Evolutionary conservation across 345 rosid species (phyloP).

Genomic region (Alliaria petiolata): DNA sequence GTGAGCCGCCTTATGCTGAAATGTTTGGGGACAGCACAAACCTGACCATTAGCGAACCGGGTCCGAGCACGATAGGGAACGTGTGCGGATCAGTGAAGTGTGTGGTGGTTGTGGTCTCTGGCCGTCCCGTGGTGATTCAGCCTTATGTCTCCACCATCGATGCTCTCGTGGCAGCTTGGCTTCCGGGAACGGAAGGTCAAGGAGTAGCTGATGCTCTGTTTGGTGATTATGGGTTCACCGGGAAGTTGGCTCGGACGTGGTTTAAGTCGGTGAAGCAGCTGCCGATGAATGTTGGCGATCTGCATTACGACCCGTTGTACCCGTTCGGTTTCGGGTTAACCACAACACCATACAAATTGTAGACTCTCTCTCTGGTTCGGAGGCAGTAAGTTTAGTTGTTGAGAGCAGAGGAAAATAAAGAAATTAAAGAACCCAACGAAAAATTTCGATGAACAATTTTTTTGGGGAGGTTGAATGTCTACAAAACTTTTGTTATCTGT

Average conservation of each 20-base stretch:
- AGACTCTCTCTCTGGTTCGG: background rate
- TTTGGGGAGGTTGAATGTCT: background rate
- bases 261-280: slow-evolving; percentile 77
- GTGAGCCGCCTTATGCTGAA: slow-evolving; percentile 62
- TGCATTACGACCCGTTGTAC: slow-evolving; percentile 69
- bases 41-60: slow-evolving; percentile 53
- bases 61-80: slow-evolving; percentile 47
- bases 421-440: slow-evolving; percentile 3
- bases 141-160: slow-evolving; percentile 47
- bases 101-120: slow-evolving; percentile 50
- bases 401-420: background rate
- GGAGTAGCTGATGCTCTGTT: slow-evolving; percentile 55
- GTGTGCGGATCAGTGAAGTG: slow-evolving; percentile 55
- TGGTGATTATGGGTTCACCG: slow-evolving; percentile 42
- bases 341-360: slow-evolving; percentile 34
- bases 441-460: slow-evolving; percentile 7
- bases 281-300: slow-evolving; percentile 81
- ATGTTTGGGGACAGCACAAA: slow-evolving; percentile 48
- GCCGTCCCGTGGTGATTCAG: slow-evolving; percentile 57
- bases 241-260: slow-evolving; percentile 59
- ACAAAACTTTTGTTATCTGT: too few species aligned
- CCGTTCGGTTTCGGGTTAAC: slow-evolving; percentile 75
- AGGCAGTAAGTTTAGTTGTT: background rate
- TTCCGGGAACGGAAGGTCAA: slow-evolving; percentile 70
- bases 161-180: slow-evolving; percentile 64